Evolutionary conservation across 306 rosid genomes (phyloP), one percentile per base, ranked within the genome.

Genomic region (Cicer chorassanicum): DNA sequence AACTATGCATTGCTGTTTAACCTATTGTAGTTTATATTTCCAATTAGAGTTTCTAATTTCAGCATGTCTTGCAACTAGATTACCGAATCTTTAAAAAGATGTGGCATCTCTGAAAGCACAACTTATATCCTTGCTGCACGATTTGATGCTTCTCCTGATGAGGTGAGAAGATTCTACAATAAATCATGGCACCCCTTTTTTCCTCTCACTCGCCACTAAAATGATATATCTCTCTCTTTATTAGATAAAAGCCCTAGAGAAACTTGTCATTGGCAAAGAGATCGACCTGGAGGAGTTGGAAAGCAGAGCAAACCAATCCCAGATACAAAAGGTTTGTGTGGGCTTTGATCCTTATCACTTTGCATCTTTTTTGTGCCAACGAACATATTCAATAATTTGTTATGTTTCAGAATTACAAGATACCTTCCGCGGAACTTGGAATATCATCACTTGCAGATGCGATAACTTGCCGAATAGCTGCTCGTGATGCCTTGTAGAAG

Each of bases 31-130:
- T 40, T 75, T 19, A 50, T 50, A 40, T 13, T 68, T 81, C 51
- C 59, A 9, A 59, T 65, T 69, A 12, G 54, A 55, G 38, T 41
- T 68, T 57, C 78, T 90, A 39, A 89, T 71, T 54, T 51, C 38
- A 18, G 64, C 38, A 60, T 84, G 77, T 16, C 72, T 87, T 56
- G 41, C 65, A 11, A 49, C 66, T 79, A 93, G 98, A 93, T 93
- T 78, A 83, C 97, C 56, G 98, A 93, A 79, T 93, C 97, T 12
- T 86, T 93, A 61, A 89, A 88, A 83, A 84, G 97, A 87, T 91
- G 91, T 59, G 97, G 98, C 73, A 89, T 93, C 61, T 89, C 92
- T 24, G 91, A 83, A 29, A 82, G 71, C 80, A 83, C 98, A 7
- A 86, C 91, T 13, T 91, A 91, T 71, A 69, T 88, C 80, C 93